A percentile compares a stretch with the other conserved stretches of the same genome.
Conservation (phyloP, 768 basidiomycete genomes). For the Megacollybia marginata region DNA sequence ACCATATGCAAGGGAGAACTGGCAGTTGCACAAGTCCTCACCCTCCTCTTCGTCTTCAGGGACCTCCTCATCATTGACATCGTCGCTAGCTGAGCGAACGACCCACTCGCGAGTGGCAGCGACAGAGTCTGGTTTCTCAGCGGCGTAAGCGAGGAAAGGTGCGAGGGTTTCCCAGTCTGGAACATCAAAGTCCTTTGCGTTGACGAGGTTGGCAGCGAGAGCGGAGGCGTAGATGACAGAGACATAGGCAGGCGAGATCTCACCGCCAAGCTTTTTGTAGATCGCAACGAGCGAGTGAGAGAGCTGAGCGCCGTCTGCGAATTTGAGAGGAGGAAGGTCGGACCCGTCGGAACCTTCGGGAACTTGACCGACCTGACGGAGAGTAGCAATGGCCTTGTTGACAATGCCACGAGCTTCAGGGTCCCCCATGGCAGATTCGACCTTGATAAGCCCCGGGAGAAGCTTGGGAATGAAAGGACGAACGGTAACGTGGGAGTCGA, state of each 20-base stretch:
- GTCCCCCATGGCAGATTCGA: conserved; percentile 91
- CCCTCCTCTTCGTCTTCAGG: conserved; percentile 93
- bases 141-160: conserved; percentile 65
- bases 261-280: conserved; percentile 78
- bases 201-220: conserved; percentile 83
- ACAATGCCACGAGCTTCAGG: conserved; percentile 95
- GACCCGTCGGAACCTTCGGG: conserved; percentile 81
- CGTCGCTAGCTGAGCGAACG: conserved; percentile 81
- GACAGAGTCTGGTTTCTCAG: conserved; percentile 57
- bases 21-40: conserved; percentile 98
- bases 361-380: conserved; percentile 92
- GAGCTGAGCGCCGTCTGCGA: conserved; percentile 63
- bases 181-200: conserved; percentile 87
- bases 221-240: conserved; percentile 62
- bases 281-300: conserved; percentile 59
- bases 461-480: conserved; percentile 96
- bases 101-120: conserved; percentile 78
- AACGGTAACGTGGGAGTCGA: conserved; percentile 91
- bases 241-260: conserved; percentile 50
- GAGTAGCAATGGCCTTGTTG: conserved; percentile 86
- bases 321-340: conserved; percentile 80
- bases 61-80: conserved; percentile 57
- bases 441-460: conserved; percentile 92
- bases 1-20: conserved; percentile 98
- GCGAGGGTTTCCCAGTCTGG: conserved; percentile 80